These are phyloP conservation scores for Geosmithia putterillii DNA, from an alignment of 2,329 filamentous ascomycete species.

Conservation along the genomic window DNA sequence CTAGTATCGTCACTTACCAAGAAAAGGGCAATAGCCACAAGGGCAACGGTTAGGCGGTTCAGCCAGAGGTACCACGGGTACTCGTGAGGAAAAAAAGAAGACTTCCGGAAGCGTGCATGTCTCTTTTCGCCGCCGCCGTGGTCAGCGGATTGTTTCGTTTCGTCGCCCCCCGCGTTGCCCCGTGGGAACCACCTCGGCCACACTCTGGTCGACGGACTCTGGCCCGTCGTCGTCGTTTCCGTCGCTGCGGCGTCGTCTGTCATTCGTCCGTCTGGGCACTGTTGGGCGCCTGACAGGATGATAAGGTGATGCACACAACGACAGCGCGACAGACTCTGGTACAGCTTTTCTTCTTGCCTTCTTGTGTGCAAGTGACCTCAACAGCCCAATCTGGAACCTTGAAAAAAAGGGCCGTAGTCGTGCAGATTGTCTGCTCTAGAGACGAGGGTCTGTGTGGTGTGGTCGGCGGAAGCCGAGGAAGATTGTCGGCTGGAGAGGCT, in stretches of 20 bases:
- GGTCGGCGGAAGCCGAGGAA: not conserved
- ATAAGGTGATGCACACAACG: not conserved
- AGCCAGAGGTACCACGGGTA: too few species aligned
- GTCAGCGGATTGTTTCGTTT: not conserved
- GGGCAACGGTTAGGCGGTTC: not conserved
- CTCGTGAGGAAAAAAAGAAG: too few species aligned
- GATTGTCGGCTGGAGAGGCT: not conserved
- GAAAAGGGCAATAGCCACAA: not conserved
- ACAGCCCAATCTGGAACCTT: not conserved
- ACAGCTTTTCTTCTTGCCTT: not conserved
- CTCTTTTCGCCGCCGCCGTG: not conserved
- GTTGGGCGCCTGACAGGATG: not conserved
- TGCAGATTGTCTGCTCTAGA: not conserved
- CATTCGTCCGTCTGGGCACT: not conserved
- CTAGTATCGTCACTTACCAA: conserved; percentile 1
- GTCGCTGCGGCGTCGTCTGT: not conserved
- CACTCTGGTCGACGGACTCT: not conserved
- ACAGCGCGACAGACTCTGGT: too few species aligned
- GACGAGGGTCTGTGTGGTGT: too few species aligned
- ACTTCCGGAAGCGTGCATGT: too few species aligned
- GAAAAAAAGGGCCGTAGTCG: not conserved
- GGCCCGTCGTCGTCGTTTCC: not conserved
- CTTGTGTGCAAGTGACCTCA: too few species aligned
- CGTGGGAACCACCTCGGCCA: not conserved
- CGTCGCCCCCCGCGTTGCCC: not conserved